Percentiles rank a stretch among this genome's conserved stretches.
phyloP scores from a whole-genome alignment of 1,284 basidiomycete genomes.

The Cystobasidium slooffiae region DNA sequence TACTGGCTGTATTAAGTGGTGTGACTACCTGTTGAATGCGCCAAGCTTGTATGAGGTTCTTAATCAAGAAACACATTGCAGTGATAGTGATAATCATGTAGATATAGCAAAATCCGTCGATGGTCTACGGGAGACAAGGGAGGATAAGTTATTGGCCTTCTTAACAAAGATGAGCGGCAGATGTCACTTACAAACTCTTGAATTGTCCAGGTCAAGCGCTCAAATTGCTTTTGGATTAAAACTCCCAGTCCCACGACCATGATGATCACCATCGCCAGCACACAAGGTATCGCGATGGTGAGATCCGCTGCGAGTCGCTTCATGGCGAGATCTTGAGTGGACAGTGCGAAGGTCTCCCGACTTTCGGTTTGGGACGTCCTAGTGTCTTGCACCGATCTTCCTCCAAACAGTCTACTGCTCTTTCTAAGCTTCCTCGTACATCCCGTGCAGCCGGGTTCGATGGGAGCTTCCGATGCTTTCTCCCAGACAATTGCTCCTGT shows the following conservation, averaged over 20 bases:
- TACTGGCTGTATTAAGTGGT: not conserved
- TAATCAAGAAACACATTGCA: constrained; percentile 1
- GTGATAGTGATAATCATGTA: not conserved
- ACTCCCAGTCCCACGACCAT: not conserved
- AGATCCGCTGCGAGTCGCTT: constrained; percentile 19
- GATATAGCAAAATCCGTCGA: constrained; percentile 16
- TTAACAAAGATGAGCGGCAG: too few species aligned
- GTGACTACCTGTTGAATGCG: not conserved
- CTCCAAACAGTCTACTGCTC: too few species aligned
- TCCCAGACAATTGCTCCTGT: not conserved
- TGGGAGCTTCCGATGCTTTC: too few species aligned
- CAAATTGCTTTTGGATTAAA: not conserved
- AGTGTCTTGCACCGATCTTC: too few species aligned
- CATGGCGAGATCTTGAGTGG: not conserved
- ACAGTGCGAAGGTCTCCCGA: not conserved
- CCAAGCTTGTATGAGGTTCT: constrained; percentile 7
- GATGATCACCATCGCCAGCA: constrained; percentile 1
- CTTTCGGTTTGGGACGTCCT: not conserved
- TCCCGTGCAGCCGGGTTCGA: too few species aligned
- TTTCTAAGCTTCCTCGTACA: too few species aligned
- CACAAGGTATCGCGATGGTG: constrained; percentile 1
- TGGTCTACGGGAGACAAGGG: not conserved
- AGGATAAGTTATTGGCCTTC: too few species aligned
- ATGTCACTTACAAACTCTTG: constrained; percentile 26
- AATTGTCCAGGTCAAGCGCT: constrained; percentile 7